phyloP scores from a whole-genome alignment of 352 stramenopile species.

The Phytopythium boreale region DNA sequence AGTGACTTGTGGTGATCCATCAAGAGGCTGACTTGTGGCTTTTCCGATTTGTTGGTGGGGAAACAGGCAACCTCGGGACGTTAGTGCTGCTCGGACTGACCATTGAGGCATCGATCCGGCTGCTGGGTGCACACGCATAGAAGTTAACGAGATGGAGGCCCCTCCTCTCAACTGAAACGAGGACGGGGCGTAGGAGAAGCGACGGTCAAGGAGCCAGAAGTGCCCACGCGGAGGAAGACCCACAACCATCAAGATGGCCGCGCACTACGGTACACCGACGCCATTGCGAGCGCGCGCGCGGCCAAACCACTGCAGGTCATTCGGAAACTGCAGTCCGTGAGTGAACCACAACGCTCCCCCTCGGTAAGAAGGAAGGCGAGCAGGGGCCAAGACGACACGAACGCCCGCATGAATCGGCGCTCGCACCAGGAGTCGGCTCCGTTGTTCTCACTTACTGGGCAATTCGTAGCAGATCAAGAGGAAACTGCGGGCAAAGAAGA shows the following conservation, averaged over 20 bases:
- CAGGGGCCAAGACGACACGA: neutral
- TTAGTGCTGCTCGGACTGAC: conserved; percentile 27
- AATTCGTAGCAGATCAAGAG: conserved; percentile 5
- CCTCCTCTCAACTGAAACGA: conserved; percentile 2
- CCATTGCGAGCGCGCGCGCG: neutral
- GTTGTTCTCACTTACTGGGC: neutral
- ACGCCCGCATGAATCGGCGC: neutral
- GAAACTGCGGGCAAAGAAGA: neutral
- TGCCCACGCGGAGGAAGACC: neutral
- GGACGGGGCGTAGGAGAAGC: neutral
- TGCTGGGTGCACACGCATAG: conserved; percentile 12
- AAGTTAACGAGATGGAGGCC: neutral
- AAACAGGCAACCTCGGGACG: conserved; percentile 18
- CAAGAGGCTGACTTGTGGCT: conserved; percentile 2
- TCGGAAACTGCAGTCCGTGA: conserved; percentile 9
- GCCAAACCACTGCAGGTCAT: conserved; percentile 6
- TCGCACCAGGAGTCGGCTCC: neutral
- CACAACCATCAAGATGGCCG: neutral
- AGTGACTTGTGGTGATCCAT: neutral
- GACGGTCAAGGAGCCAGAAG: conserved; percentile 1
- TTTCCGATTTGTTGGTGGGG: neutral
- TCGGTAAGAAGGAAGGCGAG: neutral
- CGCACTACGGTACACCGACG: neutral
- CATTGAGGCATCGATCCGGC: conserved; percentile 22
- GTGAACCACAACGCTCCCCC: neutral